Percentiles rank a stretch among this genome's conserved stretches.
Conservation (phyloP, 1,139 yeast genomes). For the Pneumocystis wakefieldiae region DNA sequence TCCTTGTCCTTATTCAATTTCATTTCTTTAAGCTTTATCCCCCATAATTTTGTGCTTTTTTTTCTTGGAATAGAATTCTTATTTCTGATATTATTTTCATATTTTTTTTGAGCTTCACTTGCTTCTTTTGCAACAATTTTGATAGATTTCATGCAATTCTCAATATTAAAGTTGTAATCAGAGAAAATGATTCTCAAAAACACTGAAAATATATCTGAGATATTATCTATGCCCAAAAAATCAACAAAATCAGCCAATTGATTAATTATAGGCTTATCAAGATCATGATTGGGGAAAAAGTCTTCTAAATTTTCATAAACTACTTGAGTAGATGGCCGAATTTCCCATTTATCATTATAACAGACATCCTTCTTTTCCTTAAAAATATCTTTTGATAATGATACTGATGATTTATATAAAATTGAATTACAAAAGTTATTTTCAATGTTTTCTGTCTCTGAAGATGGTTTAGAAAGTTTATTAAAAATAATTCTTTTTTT, state of each 20-base stretch:
- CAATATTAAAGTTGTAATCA: background rate
- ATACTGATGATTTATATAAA: background rate
- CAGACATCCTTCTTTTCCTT: background rate
- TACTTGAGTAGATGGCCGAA: constrained; percentile 90
- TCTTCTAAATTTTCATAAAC: constrained; percentile 80
- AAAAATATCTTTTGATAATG: background rate
- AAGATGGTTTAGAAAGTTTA: constrained; percentile 5
- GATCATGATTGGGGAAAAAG: constrained; percentile 83
- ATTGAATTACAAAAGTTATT: background rate
- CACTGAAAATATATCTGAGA: background rate
- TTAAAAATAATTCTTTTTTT: background rate
- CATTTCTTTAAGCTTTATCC: constrained; percentile 81
- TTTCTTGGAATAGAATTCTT: constrained; percentile 11
- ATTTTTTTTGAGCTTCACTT: constrained; percentile 38
- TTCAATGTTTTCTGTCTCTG: constrained; percentile 1
- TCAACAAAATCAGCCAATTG: constrained; percentile 30
- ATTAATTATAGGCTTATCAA: constrained; percentile 82
- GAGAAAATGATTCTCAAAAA: background rate
- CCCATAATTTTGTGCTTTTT: constrained; percentile 94
- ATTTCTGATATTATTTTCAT: constrained; percentile 21
- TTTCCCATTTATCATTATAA: constrained; percentile 28
- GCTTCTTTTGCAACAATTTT: constrained; percentile 91
- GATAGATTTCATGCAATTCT: constrained; percentile 60
- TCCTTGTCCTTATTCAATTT: constrained; percentile 41
- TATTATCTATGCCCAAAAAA: background rate